Conservation (phyloP, 306 rosid species). For the Delonix regia region DNA sequence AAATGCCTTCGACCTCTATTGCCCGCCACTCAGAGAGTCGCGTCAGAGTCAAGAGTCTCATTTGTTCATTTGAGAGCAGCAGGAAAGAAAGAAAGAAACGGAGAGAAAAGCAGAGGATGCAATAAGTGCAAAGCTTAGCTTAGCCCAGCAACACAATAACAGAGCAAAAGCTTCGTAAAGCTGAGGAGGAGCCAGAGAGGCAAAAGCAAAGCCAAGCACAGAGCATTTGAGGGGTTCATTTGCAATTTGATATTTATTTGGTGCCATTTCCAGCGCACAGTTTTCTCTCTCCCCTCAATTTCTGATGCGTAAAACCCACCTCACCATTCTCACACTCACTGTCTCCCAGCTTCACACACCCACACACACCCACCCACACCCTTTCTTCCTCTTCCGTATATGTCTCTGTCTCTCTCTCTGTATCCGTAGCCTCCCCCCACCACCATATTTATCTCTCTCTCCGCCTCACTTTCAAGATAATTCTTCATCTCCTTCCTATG, state of each 20-base stretch:
- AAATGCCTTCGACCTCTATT: too few relatives aligned
- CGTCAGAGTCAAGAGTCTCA: too few relatives aligned
- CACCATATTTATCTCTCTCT: not conserved
- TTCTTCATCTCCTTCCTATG: conserved; percentile 31
- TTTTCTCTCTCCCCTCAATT: not conserved
- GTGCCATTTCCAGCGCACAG: not conserved
- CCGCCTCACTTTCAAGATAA: not conserved
- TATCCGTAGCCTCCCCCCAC: not conserved
- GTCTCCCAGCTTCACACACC: not conserved
- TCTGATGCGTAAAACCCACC: not conserved
- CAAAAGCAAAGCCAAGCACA: not conserved
- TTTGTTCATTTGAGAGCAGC: too few relatives aligned
- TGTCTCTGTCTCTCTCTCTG: not conserved
- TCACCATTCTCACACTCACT: not conserved
- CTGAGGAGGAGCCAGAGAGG: not conserved
- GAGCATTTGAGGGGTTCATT: not conserved
- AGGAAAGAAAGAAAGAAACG: too few relatives aligned
- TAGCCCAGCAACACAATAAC: not conserved
- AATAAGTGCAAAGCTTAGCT: too few relatives aligned
- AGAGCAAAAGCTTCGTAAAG: too few relatives aligned
- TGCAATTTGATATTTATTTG: not conserved
- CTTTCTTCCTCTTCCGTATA: not conserved
- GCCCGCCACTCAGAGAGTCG: too few relatives aligned
- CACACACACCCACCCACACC: not conserved
- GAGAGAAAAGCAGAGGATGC: too few relatives aligned